These are phyloP conservation scores for Leucaena leucocephala DNA, from an alignment of 306 rosid species.

Conservation along the genomic window DNA sequence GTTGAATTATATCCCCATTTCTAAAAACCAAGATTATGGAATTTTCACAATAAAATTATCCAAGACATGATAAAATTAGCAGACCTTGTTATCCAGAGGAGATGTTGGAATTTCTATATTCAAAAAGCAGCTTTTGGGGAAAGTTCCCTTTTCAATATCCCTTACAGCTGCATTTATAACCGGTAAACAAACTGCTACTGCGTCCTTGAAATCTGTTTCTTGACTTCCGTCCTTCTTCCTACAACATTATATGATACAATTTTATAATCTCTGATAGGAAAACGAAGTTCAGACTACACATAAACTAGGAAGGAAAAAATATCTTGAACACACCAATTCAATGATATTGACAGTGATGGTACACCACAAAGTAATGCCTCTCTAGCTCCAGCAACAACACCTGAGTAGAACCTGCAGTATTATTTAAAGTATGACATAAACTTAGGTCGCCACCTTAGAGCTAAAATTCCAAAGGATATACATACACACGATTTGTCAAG, in stretches of 20 bases:
- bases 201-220: conserved; percentile 91
- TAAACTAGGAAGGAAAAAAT: too few species aligned
- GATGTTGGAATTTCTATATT: conserved; percentile 79
- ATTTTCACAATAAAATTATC: too few species aligned
- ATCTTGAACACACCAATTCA: conserved; percentile 42
- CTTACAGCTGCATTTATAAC: conserved; percentile 72
- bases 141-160: conserved; percentile 38
- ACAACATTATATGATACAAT: conserved; percentile 29
- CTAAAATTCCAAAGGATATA: too few species aligned
- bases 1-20: conserved; percentile 32
- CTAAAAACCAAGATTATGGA: not conserved
- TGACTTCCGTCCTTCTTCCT: conserved; percentile 96
- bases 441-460: too few species aligned
- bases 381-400: conserved; percentile 74
- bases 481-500: too few species aligned
- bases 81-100: conserved; percentile 36
- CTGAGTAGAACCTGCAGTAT: conserved; percentile 73
- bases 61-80: too few species aligned
- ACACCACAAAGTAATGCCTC: conserved; percentile 51
- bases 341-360: conserved; percentile 82
- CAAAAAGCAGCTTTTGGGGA: conserved; percentile 71
- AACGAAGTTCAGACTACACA: conserved; percentile 25
- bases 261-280: conserved; percentile 32
- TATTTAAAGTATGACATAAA: conserved; percentile 35
- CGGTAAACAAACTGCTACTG: conserved; percentile 78